Evolutionary conservation across 1,139 yeast species (phyloP).

Genomic region (Tardiomyces digboiensis): DNA sequence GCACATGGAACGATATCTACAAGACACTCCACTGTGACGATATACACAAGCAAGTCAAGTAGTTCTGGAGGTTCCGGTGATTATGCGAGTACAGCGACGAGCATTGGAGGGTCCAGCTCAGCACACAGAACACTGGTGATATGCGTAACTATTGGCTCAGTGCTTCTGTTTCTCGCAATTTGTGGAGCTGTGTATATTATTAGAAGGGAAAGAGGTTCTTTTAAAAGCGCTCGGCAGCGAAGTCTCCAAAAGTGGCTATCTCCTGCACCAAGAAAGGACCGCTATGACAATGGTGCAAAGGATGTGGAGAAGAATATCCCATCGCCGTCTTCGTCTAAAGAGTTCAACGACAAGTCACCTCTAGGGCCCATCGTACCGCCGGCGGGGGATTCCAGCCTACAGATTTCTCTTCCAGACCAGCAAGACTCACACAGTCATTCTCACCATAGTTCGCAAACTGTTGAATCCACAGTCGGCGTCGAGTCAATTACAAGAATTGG

Average conservation of each 20-base stretch:
- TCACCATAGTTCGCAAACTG: too few relatives aligned
- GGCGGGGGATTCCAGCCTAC: neutral
- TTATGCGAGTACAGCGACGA: too few relatives aligned
- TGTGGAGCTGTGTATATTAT: slow-evolving; percentile 4
- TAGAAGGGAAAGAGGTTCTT: neutral
- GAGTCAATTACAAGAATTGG: too few relatives aligned
- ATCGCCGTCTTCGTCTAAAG: neutral
- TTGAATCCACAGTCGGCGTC: too few relatives aligned
- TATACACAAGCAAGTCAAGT: neutral
- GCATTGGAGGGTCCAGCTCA: neutral
- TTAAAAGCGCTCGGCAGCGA: neutral
- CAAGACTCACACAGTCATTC: too few relatives aligned
- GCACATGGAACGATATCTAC: neutral
- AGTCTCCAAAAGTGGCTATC: neutral
- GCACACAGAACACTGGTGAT: slow-evolving; percentile 4
- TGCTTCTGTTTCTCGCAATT: slow-evolving; percentile 6
- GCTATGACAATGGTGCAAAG: neutral
- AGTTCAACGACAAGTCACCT: neutral
- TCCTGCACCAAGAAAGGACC: neutral
- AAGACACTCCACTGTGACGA: neutral
- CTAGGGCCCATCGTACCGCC: neutral
- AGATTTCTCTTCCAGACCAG: neutral
- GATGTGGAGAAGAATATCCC: neutral
- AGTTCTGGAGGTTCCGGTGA: neutral
- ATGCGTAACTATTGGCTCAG: slow-evolving; percentile 12